These are phyloP conservation scores for Epichloe sylvatica DNA, from an alignment of 2,329 filamentous ascomycete genomes.

Conservation along the genomic window DNA sequence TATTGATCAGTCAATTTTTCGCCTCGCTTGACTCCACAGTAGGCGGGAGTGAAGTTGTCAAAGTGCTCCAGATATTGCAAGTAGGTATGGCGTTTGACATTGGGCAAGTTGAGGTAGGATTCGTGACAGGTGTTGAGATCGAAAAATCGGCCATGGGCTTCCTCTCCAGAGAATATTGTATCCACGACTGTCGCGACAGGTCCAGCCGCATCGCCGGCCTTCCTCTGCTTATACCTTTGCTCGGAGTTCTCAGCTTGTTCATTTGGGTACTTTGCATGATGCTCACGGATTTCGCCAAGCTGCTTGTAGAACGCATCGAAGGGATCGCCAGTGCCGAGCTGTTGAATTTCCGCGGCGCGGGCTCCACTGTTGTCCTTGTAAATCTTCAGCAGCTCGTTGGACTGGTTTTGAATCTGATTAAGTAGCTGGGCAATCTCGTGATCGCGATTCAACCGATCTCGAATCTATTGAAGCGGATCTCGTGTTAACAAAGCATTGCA, in stretches of 20 bases:
- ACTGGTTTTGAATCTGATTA: conserved; percentile 76
- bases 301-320: conserved; percentile 89
- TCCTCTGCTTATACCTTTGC: conserved; percentile 66
- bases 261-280: conserved; percentile 83
- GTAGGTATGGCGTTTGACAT: conserved; percentile 73
- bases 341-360: conserved; percentile 66
- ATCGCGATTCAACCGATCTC: conserved; percentile 77
- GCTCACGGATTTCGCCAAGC: conserved; percentile 65
- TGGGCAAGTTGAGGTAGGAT: conserved; percentile 76
- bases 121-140: conserved; percentile 78
- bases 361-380: conserved; percentile 67
- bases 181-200: conserved; percentile 58
- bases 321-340: conserved; percentile 70
- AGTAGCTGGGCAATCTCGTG: conserved; percentile 84
- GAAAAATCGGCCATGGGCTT: conserved; percentile 83
- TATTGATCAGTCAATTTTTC: conserved; percentile 90
- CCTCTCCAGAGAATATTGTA: conserved; percentile 88
- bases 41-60: conserved; percentile 66
- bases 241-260: conserved; percentile 93
- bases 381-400: conserved; percentile 62
- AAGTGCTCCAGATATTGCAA: conserved; percentile 87
- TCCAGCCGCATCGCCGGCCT: conserved; percentile 49
- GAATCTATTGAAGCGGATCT: conserved; percentile 43
- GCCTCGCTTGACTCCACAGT: conserved; percentile 57
- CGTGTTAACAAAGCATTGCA: conserved; percentile 10